Conservation (phyloP, 2,329 filamentous ascomycete species). For the Intubia oerlemansii region DNA sequence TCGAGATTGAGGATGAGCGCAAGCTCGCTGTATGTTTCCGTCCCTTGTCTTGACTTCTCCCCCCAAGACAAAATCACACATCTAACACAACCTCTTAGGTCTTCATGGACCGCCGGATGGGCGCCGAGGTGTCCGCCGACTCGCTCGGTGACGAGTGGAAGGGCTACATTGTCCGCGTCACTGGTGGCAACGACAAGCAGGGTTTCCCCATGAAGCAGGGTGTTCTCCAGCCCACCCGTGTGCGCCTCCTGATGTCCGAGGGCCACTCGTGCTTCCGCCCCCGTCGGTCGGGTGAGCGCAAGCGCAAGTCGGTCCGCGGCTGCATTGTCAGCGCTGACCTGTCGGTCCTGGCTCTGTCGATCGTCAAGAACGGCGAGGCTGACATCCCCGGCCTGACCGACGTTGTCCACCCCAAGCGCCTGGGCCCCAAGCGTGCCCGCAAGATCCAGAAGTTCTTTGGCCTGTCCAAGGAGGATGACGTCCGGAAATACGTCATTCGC, state of each 20-base stretch:
- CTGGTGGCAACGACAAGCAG: constrained; percentile 99
- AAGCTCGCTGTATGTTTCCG: constrained; percentile 83
- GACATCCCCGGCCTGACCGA: constrained; percentile 96
- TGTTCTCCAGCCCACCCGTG: constrained; percentile 97
- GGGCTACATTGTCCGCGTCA: constrained; percentile 99
- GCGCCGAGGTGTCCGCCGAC: constrained; percentile 81
- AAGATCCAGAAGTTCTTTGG: constrained; percentile 99
- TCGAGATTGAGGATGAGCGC: constrained; percentile 98
- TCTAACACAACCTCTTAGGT: too few species aligned
- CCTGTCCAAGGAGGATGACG: constrained; percentile 99
- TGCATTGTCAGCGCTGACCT: constrained; percentile 97
- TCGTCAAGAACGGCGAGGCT: constrained; percentile 93
- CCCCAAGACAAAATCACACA: not conserved
- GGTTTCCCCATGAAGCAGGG: constrained; percentile 99
- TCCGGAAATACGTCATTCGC: constrained; percentile 99
- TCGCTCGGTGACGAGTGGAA: constrained; percentile 98
- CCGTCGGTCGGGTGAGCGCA: constrained; percentile 94
- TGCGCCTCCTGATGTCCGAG: constrained; percentile 83
- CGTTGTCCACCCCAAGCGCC: constrained; percentile 94
- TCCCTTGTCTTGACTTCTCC: too few species aligned
- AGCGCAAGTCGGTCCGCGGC: constrained; percentile 96
- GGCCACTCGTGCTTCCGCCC: constrained; percentile 99
- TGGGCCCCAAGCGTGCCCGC: constrained; percentile 98
- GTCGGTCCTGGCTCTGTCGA: constrained; percentile 77
- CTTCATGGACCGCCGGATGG: constrained; percentile 34